Conservation (phyloP, 441 rosid species). For the Biscutella laevigata region DNA sequence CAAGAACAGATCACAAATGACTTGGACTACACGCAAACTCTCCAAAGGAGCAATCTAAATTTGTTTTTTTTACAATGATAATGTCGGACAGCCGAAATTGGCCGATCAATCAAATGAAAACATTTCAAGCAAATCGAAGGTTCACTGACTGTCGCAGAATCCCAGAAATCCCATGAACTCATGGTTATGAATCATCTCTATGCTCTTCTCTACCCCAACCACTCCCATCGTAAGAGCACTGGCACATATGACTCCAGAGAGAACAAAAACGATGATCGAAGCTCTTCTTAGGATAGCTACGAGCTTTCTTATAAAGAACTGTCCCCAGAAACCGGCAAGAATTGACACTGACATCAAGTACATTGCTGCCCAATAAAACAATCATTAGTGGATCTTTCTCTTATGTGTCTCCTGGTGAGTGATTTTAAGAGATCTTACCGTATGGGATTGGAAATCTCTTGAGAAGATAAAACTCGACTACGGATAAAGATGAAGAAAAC, state of each 20-base stretch:
- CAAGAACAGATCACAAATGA: slow-evolving; percentile 2
- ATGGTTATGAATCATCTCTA: slow-evolving; percentile 56
- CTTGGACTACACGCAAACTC: slow-evolving; percentile 16
- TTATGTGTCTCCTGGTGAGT: not conserved
- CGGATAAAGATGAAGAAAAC: slow-evolving; percentile 90
- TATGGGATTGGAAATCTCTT: slow-evolving; percentile 87
- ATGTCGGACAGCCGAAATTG: slow-evolving; percentile 52
- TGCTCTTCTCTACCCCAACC: slow-evolving; percentile 51
- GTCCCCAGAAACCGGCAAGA: slow-evolving; percentile 90
- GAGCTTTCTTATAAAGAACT: slow-evolving; percentile 60
- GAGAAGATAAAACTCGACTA: slow-evolving; percentile 83
- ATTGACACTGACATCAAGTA: slow-evolving; percentile 59
- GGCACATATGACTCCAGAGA: slow-evolving; percentile 70
- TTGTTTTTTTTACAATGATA: not conserved
- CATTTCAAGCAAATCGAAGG: not conserved
- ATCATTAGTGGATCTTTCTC: not conserved
- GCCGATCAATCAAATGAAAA: slow-evolving; percentile 20
- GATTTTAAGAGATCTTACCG: slow-evolving; percentile 36
- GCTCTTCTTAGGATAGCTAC: slow-evolving; percentile 51
- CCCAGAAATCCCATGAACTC: slow-evolving; percentile 87
- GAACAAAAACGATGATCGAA: slow-evolving; percentile 65
- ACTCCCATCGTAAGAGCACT: slow-evolving; percentile 88
- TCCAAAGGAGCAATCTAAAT: slow-evolving; percentile 1
- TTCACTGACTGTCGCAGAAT: slow-evolving; percentile 66
- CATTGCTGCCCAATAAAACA: slow-evolving; percentile 40